phyloP scores from a whole-genome alignment of 2,329 filamentous ascomycete species.

The Sclerotinia spermophila region DNA sequence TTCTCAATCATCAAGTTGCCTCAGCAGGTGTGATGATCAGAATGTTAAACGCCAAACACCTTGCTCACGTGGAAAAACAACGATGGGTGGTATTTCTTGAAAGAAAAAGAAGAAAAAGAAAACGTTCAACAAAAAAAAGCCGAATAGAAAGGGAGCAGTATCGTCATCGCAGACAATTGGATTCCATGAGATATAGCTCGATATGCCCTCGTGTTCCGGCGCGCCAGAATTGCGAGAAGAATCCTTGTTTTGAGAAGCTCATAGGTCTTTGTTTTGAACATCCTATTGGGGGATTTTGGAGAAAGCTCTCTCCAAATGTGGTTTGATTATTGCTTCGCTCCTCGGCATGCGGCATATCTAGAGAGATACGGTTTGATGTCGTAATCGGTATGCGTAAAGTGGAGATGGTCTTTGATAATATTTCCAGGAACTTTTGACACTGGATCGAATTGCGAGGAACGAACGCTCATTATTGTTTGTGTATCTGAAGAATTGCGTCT shows the following conservation, averaged over 20 bases:
- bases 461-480: not conserved
- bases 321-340: not conserved
- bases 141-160: not conserved
- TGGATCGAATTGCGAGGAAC: not conserved
- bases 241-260: not conserved
- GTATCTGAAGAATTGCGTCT: not conserved
- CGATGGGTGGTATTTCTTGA: conserved; percentile 13
- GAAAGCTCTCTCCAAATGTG: not conserved
- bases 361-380: not conserved
- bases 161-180: not conserved
- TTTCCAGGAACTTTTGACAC: not conserved
- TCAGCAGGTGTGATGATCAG: not conserved
- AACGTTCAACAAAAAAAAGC: not conserved
- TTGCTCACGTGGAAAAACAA: conserved; percentile 4
- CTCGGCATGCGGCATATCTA: not conserved
- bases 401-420: not conserved
- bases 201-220: not conserved
- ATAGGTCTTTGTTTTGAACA: not conserved
- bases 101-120: not conserved
- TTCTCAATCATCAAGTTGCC: not conserved
- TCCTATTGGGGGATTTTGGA: not conserved
- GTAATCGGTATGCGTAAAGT: not conserved
- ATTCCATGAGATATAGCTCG: not conserved
- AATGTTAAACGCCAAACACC: conserved; percentile 7
- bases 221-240: not conserved